A percentile compares a stretch with the other conserved stretches of the same genome.
These are phyloP conservation scores for Neurospora sp. DNA, from an alignment of 495 filamentous ascomycete genomes.

Conservation along the genomic window DNA sequence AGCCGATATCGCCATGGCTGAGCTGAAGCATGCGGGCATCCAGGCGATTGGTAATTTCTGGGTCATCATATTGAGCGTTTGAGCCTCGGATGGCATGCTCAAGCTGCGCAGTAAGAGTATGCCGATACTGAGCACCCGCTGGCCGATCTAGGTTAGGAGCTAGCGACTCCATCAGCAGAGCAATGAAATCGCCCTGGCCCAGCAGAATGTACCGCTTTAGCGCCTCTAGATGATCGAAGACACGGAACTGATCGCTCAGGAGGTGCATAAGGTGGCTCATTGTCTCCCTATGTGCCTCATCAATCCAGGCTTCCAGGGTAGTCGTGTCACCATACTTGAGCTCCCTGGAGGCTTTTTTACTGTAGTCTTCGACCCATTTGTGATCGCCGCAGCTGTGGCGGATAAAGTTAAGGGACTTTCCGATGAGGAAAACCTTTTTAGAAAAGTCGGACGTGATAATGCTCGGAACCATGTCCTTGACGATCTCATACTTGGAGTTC, in stretches of 20 bases:
- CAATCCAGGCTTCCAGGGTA: conserved; percentile 81
- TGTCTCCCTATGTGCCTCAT: conserved; percentile 93
- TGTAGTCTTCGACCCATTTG: conserved; percentile 92
- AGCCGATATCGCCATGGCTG: conserved; percentile 92
- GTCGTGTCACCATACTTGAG: conserved; percentile 90
- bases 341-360: conserved; percentile 87
- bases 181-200: conserved; percentile 95
- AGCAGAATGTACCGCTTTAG: conserved; percentile 92
- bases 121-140: conserved; percentile 88
- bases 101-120: conserved; percentile 90
- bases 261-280: conserved; percentile 92
- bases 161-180: conserved; percentile 91
- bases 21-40: conserved; percentile 96
- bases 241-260: conserved; percentile 86
- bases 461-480: conserved; percentile 75
- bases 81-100: conserved; percentile 96
- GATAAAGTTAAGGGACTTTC: conserved; percentile 97
- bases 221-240: conserved; percentile 85
- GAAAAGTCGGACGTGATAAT: conserved; percentile 90
- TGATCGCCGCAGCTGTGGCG: conserved; percentile 88
- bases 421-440: conserved; percentile 91
- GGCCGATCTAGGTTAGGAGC: conserved; percentile 87
- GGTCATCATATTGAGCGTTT: conserved; percentile 90
- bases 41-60: conserved; percentile 84
- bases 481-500: conserved; percentile 93